These are phyloP conservation scores for Vitis hybrid DNA, from an alignment of 177 flowering plant genomes.

Conservation along the genomic window DNA sequence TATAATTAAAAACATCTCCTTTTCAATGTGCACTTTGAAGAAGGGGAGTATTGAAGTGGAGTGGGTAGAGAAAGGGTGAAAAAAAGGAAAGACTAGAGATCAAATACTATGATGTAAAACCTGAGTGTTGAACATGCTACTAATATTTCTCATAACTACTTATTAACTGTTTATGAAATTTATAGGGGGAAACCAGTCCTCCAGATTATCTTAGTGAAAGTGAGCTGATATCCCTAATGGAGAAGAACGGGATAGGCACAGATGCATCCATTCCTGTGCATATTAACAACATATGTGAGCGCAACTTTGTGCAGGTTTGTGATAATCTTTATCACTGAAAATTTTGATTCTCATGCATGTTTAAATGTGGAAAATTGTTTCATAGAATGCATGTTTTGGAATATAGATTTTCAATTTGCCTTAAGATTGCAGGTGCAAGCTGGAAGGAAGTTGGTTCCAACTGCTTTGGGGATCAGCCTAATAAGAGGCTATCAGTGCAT, in stretches of 20 bases:
- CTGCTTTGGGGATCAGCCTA: constrained; percentile 75
- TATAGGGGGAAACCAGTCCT: constrained; percentile 73
- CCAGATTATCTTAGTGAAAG: constrained; percentile 96
- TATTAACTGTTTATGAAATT: background rate
- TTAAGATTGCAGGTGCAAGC: constrained; percentile 69
- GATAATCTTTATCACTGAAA: background rate
- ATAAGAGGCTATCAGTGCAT: constrained; percentile 89
- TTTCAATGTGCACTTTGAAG: too few species aligned
- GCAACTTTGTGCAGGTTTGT: constrained; percentile 89
- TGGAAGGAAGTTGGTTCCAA: constrained; percentile 89
- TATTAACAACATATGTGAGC: constrained; percentile 94
- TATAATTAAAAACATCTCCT: too few species aligned
- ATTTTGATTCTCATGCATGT: background rate
- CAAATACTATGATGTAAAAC: background rate
- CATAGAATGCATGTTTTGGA: background rate
- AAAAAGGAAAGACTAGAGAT: background rate
- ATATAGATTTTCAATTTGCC: background rate
- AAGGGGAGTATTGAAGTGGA: too few species aligned
- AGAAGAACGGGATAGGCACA: constrained; percentile 94
- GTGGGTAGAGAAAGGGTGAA: background rate
- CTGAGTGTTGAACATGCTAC: background rate
- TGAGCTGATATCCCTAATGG: constrained; percentile 95
- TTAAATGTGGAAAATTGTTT: background rate
- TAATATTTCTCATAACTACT: background rate
- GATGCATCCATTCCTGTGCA: constrained; percentile 98